Conservation (phyloP, 2,329 filamentous ascomycete genomes). For the Rachicladosporium sp. region DNA sequence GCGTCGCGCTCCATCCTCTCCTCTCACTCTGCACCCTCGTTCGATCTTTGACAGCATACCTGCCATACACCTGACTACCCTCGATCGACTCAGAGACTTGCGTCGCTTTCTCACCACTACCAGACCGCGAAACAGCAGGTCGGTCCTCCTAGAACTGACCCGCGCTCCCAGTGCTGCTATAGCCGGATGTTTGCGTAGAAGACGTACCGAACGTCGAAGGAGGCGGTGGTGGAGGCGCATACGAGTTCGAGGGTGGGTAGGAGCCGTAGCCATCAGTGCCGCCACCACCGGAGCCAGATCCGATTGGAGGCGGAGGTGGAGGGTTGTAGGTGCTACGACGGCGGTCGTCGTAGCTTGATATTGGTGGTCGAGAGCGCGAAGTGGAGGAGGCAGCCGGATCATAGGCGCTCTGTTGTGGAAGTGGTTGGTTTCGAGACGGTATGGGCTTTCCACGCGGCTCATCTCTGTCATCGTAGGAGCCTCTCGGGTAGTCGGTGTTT, state of each 20-base stretch:
- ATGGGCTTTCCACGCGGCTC: slow-evolving; percentile 8
- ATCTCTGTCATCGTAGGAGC: slow-evolving; percentile 10
- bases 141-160: too few relatives aligned
- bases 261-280: slow-evolving; percentile 15
- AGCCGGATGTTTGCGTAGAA: too few relatives aligned
- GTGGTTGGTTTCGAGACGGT: slow-evolving; percentile 8
- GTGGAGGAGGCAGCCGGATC: slow-evolving; percentile 9
- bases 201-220: too few relatives aligned
- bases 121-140: too few relatives aligned
- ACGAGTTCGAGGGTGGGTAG: neutral
- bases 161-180: too few relatives aligned
- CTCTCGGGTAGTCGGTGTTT: slow-evolving; percentile 1
- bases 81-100: neutral
- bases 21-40: too few relatives aligned
- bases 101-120: neutral
- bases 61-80: neutral
- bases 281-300: slow-evolving; percentile 4
- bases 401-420: slow-evolving; percentile 6
- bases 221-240: too few relatives aligned
- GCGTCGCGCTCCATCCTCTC: too few relatives aligned
- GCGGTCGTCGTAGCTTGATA: slow-evolving; percentile 10
- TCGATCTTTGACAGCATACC: neutral
- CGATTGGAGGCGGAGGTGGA: slow-evolving; percentile 4
- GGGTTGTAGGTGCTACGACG: slow-evolving; percentile 13
- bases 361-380: slow-evolving; percentile 3